Base-by-base conservation (phyloP, 2,329 filamentous ascomycete genomes). In the Colletotrichum salicis region DNA sequence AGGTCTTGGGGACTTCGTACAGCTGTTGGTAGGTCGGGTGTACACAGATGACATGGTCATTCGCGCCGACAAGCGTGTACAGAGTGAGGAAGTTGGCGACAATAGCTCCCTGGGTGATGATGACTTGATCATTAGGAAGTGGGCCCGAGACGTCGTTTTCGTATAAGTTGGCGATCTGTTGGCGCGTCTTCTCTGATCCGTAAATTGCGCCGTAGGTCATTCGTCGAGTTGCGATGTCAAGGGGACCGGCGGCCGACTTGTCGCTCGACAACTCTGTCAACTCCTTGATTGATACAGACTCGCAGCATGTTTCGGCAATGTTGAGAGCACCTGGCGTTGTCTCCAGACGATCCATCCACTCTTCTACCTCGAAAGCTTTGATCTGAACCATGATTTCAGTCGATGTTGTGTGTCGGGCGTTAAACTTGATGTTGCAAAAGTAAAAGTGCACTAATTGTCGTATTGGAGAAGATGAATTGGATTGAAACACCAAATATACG, bases 11-110 rank as follows among this genome's bases (percentile, higher is more conserved):
- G 0, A 96, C 87, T 15, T 89, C 84, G 78, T 95, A 95, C 1
- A 96, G 86, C 77, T 95, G 93, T 79, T 95, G 93, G 76, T 95
- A 96, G 0, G 93, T 94, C 15, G 94, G 94, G 77, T 94, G 93
- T 71, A 95, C 91, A 78, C 93, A 95, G 73, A 96, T 89, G 64
- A 95, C 91, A 85, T 96, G 94, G 78, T 96, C 93, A 1, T 91
- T 92, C 0, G 90, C 87, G 0, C 89, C 88, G 5, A 95, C 80
- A 6, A 94, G 84, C 1, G 90, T 85, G 79, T 95, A 94, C 13
- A 95, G 87, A 11, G 91, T 82, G 15, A 95, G 83, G 76, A 93
- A 93, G 77, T 96, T 96, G 8, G 93, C 93, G 15, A 90, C 86
- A 59, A 96, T 95, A 15, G 93, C 93, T 12, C 94, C 94, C 19